Evolutionary conservation across 2,329 filamentous ascomycete genomes (phyloP).

Genomic region (Penicillium sp.): DNA sequence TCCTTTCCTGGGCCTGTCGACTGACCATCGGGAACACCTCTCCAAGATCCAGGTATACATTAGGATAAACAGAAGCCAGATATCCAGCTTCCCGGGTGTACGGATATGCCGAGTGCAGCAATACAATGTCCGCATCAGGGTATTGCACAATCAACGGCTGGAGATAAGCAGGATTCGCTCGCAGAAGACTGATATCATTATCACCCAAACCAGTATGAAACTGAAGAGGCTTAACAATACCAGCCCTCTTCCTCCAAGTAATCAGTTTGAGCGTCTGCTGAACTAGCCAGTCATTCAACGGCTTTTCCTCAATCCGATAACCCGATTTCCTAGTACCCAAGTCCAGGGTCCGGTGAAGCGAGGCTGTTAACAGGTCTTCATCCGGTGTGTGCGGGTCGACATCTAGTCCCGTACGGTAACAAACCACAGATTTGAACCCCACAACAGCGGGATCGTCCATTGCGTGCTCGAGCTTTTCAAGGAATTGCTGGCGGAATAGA

Average conservation of each 20-base stretch:
- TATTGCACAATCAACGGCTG: slow-evolving; percentile 72
- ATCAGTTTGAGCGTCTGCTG: slow-evolving; percentile 57
- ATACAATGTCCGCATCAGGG: slow-evolving; percentile 69
- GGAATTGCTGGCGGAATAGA: slow-evolving; percentile 30
- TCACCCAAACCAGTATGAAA: slow-evolving; percentile 84
- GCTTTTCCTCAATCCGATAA: slow-evolving; percentile 57
- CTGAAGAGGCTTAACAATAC: slow-evolving; percentile 70
- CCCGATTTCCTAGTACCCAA: slow-evolving; percentile 25
- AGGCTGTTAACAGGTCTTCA: slow-evolving; percentile 31
- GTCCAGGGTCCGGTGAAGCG: slow-evolving; percentile 29
- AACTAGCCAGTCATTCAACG: slow-evolving; percentile 70
- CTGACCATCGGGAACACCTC: slow-evolving; percentile 80
- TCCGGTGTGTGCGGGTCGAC: slow-evolving; percentile 55
- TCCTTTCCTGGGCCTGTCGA: slow-evolving; percentile 70
- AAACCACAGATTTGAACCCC: slow-evolving; percentile 81
- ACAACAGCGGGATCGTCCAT: slow-evolving; percentile 68
- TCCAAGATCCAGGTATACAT: slow-evolving; percentile 80
- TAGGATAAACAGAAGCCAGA: slow-evolving; percentile 72
- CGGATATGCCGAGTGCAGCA: slow-evolving; percentile 79
- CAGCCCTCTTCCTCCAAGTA: slow-evolving; percentile 50
- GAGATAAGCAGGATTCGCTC: slow-evolving; percentile 72
- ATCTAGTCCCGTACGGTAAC: slow-evolving; percentile 73
- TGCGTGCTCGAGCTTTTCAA: slow-evolving; percentile 52
- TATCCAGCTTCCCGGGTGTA: slow-evolving; percentile 78
- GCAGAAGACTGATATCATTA: slow-evolving; percentile 69